Conservation (phyloP, 1,284 basidiomycete species). For the Apiotrichum sp. region DNA sequence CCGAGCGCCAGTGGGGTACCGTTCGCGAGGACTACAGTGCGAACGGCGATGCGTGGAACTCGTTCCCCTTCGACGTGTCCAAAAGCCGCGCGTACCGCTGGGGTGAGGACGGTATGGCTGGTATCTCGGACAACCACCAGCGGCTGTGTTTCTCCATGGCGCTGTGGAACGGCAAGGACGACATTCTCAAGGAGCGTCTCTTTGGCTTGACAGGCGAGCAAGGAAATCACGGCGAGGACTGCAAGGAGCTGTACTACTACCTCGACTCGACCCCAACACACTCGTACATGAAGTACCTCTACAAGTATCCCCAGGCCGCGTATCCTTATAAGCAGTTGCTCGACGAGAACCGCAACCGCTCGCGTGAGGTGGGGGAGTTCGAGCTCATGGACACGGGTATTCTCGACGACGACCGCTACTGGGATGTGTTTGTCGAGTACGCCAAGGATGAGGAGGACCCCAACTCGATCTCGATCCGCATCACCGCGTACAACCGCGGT, state of each 20-base stretch:
- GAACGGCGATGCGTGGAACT: constrained; percentile 94
- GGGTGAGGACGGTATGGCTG: constrained; percentile 97
- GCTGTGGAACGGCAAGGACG: constrained; percentile 92
- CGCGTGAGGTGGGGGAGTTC: constrained; percentile 80
- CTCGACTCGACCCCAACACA: constrained; percentile 97
- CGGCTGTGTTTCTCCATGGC: constrained; percentile 83
- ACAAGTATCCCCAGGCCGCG: constrained; percentile 90
- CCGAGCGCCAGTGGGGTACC: constrained; percentile 96
- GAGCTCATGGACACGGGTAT: constrained; percentile 88
- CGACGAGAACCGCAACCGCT: constrained; percentile 71
- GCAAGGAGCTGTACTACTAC: constrained; percentile 98
- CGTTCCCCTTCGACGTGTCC: constrained; percentile 93
- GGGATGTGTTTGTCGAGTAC: constrained; percentile 82
- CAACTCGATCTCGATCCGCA: constrained; percentile 82
- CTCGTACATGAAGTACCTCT: constrained; percentile 98
- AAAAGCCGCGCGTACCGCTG: constrained; percentile 92
- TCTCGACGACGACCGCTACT: constrained; percentile 91
- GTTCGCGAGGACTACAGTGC: constrained; percentile 96
- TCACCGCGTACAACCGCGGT: constrained; percentile 93
- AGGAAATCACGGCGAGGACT: constrained; percentile 96
- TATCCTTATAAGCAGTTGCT: constrained; percentile 94
- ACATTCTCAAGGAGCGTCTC: constrained; percentile 90
- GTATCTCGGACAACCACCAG: constrained; percentile 94
- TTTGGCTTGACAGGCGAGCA: constrained; percentile 93
- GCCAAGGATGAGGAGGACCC: constrained; percentile 93